Evolutionary conservation across 306 rosid species (phyloP).

Genomic region (Boehmeria nivea): DNA sequence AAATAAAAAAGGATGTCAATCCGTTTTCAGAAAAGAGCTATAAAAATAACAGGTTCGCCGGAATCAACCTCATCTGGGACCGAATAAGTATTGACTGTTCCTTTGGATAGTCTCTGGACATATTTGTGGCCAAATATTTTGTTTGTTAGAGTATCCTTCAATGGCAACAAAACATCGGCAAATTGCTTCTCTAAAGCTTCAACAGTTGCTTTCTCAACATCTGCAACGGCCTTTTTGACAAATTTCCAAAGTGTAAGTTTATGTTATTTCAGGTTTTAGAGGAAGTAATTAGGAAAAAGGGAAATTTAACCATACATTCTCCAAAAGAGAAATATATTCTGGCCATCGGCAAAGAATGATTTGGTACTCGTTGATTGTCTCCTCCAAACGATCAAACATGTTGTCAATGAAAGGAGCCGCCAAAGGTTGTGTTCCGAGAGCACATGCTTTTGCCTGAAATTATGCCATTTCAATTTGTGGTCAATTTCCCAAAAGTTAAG

Average conservation of each 20-base stretch:
- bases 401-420: slow-evolving; percentile 25
- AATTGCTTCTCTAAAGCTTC: slow-evolving; percentile 29
- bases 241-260: neutral
- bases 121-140: slow-evolving; percentile 34
- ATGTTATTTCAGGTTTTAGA: neutral
- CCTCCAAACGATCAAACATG: slow-evolving; percentile 21
- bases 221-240: slow-evolving; percentile 22
- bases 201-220: slow-evolving; percentile 28
- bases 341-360: slow-evolving; percentile 32
- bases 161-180: slow-evolving; percentile 23
- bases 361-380: slow-evolving; percentile 25
- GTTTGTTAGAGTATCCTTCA: slow-evolving; percentile 27
- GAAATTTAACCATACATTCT: slow-evolving; percentile 22
- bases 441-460: slow-evolving; percentile 28
- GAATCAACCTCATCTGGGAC: slow-evolving; percentile 28
- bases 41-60: too few species aligned
- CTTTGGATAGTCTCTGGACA: slow-evolving; percentile 26
- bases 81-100: slow-evolving; percentile 15
- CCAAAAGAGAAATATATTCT: slow-evolving; percentile 20
- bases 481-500: too few species aligned
- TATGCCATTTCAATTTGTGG: too few species aligned
- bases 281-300: neutral
- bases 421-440: slow-evolving; percentile 19
- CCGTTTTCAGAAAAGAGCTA: too few species aligned
- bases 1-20: too few species aligned